A percentile compares a stretch with the other conserved stretches of the same genome.
Conservation (phyloP, 2,329 filamentous ascomycete genomes). For the Parascedosporium putredinis region DNA sequence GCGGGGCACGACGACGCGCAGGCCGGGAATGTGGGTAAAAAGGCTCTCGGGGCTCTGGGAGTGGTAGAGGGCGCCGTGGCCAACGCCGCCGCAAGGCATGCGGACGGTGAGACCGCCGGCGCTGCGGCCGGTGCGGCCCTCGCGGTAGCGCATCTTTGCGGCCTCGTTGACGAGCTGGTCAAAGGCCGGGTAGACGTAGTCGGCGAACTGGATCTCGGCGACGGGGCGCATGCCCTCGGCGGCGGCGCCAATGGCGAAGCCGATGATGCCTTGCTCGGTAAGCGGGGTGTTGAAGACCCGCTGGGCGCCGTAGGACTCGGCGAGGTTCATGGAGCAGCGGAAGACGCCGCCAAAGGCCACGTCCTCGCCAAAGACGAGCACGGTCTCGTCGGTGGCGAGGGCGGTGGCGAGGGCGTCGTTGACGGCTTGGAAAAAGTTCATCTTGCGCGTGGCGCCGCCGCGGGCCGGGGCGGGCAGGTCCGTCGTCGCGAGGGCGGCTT, state of each 20-base stretch:
- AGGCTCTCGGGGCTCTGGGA: constrained; percentile 82
- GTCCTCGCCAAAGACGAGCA: constrained; percentile 91
- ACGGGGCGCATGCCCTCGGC: constrained; percentile 87
- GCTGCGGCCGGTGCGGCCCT: constrained; percentile 44
- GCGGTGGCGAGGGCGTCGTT: constrained; percentile 81
- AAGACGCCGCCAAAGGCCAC: constrained; percentile 97
- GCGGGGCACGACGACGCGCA: constrained; percentile 76
- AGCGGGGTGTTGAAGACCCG: constrained; percentile 95
- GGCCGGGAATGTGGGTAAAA: constrained; percentile 78
- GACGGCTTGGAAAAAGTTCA: constrained; percentile 91
- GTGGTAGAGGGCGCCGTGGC: constrained; percentile 80
- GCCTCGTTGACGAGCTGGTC: constrained; percentile 93
- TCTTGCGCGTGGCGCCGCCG: constrained; percentile 65
- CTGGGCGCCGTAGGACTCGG: constrained; percentile 75
- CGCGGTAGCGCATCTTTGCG: constrained; percentile 75
- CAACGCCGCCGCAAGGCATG: constrained; percentile 85
- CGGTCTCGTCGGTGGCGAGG: constrained; percentile 71
- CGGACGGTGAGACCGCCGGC: constrained; percentile 74
- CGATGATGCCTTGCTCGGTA: constrained; percentile 87
- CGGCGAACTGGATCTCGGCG: constrained; percentile 91
- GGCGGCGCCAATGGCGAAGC: constrained; percentile 83
- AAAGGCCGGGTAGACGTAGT: constrained; percentile 88
- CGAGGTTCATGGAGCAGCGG: constrained; percentile 82
- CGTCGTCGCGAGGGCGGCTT: constrained; percentile 56
- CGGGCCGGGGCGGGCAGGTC: constrained; percentile 60